Evolutionary conservation across 495 filamentous ascomycete species (phyloP).

Genomic region (Penicillium cataractarum): DNA sequence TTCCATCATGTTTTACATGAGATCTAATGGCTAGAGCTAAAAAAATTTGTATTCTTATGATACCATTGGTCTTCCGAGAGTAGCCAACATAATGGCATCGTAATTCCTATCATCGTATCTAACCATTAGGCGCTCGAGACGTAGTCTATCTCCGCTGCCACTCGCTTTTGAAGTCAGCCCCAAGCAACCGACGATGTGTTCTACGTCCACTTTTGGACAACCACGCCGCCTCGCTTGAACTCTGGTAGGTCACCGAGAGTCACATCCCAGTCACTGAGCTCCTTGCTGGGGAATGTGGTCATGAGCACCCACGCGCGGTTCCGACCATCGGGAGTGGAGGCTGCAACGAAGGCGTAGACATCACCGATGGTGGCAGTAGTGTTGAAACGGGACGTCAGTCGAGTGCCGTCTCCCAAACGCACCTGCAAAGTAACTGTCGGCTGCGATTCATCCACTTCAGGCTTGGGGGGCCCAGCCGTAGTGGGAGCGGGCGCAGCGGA

Average conservation of each 20-base stretch:
- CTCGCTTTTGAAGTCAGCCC: slow-evolving; percentile 14
- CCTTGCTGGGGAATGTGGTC: slow-evolving; percentile 95
- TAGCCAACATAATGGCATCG: not conserved
- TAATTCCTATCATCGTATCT: not conserved
- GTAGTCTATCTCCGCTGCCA: slow-evolving; percentile 7
- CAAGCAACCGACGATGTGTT: slow-evolving; percentile 4
- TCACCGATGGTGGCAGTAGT: slow-evolving; percentile 87
- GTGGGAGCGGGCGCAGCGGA: slow-evolving; percentile 38
- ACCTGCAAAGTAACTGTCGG: slow-evolving; percentile 83
- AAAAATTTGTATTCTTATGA: not conserved
- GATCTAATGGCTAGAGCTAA: not conserved
- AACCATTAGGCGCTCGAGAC: not conserved
- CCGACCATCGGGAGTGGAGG: slow-evolving; percentile 61
- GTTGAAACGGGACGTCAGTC: slow-evolving; percentile 88
- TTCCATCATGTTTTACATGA: not conserved
- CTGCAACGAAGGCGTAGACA: slow-evolving; percentile 82
- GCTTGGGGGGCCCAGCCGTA: slow-evolving; percentile 42
- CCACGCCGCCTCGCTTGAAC: slow-evolving; percentile 80
- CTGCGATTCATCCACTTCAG: slow-evolving; percentile 71
- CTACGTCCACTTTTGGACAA: slow-evolving; percentile 86
- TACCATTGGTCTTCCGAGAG: not conserved
- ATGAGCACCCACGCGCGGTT: slow-evolving; percentile 77
- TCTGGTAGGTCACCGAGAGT: slow-evolving; percentile 78
- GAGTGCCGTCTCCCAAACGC: slow-evolving; percentile 86
- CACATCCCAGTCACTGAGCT: slow-evolving; percentile 72